phyloP scores from a whole-genome alignment of 2,329 filamentous ascomycete genomes.

The Fusarium albosuccineum region DNA sequence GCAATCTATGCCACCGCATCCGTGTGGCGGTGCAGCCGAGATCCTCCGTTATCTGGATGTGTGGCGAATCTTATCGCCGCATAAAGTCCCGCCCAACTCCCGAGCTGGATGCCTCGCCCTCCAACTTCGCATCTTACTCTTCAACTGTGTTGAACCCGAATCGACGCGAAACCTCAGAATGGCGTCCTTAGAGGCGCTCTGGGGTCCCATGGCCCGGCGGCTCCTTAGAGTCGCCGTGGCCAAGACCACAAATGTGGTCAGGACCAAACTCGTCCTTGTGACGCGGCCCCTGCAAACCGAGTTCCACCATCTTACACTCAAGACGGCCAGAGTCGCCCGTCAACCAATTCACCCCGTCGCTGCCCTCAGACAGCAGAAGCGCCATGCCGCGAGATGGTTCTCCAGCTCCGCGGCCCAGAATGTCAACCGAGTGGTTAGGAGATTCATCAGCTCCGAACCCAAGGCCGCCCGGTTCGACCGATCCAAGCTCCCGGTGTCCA shows the following conservation, averaged over 20 bases:
- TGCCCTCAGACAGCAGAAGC: slow-evolving; percentile 63
- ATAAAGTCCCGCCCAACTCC: slow-evolving; percentile 43
- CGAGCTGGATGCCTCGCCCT: slow-evolving; percentile 20
- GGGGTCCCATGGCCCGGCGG: slow-evolving; percentile 68
- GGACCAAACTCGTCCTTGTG: slow-evolving; percentile 61
- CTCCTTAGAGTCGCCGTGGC: slow-evolving; percentile 65
- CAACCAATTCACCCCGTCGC: slow-evolving; percentile 68
- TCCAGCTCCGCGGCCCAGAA: slow-evolving; percentile 59
- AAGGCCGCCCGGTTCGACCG: slow-evolving; percentile 59
- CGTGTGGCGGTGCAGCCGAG: slow-evolving; percentile 54
- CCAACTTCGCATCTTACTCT: slow-evolving; percentile 38
- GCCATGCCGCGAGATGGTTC: slow-evolving; percentile 59
- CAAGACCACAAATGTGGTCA: slow-evolving; percentile 65
- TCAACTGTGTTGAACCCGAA: slow-evolving; percentile 38
- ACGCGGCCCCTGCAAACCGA: slow-evolving; percentile 60
- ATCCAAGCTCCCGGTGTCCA: slow-evolving; percentile 62
- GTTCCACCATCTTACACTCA: slow-evolving; percentile 61
- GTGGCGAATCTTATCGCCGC: slow-evolving; percentile 47
- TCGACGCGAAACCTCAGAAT: slow-evolving; percentile 56
- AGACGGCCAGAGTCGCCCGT: slow-evolving; percentile 54
- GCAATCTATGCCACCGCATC: slow-evolving; percentile 40
- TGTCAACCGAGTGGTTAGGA: slow-evolving; percentile 61
- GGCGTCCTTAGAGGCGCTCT: slow-evolving; percentile 69
- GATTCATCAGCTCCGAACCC: slow-evolving; percentile 63
- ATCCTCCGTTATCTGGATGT: slow-evolving; percentile 39